These are phyloP conservation scores for Poronia punctata DNA, from an alignment of 495 filamentous ascomycete species.

Conservation along the genomic window DNA sequence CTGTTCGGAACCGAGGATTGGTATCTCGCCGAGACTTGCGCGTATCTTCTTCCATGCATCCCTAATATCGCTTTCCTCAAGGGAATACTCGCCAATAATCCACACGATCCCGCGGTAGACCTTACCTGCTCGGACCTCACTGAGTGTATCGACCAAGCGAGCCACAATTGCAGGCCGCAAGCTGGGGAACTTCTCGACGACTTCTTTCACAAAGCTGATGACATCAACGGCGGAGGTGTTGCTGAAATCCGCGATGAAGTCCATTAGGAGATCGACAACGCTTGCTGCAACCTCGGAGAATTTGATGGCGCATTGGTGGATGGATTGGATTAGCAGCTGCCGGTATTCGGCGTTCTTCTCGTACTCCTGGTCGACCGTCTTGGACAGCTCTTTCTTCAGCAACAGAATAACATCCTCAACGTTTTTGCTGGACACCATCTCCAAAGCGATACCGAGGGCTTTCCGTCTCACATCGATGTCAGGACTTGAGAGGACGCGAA, in stretches of 20 bases:
- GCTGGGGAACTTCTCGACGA: conserved; percentile 95
- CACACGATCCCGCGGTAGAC: conserved; percentile 94
- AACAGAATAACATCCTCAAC: conserved; percentile 96
- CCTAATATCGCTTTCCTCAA: conserved; percentile 88
- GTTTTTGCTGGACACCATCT: conserved; percentile 98
- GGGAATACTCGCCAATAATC: conserved; percentile 96
- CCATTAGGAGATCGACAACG: conserved; percentile 97
- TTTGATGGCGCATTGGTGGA: conserved; percentile 97
- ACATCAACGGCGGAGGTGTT: conserved; percentile 95
- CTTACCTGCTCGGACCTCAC: conserved; percentile 92
- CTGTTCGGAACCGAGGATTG: conserved; percentile 93
- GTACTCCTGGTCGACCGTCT: conserved; percentile 97
- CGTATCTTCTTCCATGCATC: conserved; percentile 97
- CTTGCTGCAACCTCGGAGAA: conserved; percentile 97
- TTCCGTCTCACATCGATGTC: conserved; percentile 96
- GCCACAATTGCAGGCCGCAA: conserved; percentile 80
- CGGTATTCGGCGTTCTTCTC: conserved; percentile 99
- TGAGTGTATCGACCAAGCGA: conserved; percentile 82
- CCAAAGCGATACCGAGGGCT: conserved; percentile 81
- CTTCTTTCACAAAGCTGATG: conserved; percentile 97
- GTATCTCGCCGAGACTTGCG: conserved; percentile 91
- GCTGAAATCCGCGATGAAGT: conserved; percentile 98
- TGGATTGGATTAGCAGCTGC: conserved; percentile 89
- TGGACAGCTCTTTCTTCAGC: conserved; percentile 93
- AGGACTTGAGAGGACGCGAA: conserved; percentile 91